Base-by-base conservation (phyloP, 257 asterid genomes). In the Paulownia fortunei region DNA sequence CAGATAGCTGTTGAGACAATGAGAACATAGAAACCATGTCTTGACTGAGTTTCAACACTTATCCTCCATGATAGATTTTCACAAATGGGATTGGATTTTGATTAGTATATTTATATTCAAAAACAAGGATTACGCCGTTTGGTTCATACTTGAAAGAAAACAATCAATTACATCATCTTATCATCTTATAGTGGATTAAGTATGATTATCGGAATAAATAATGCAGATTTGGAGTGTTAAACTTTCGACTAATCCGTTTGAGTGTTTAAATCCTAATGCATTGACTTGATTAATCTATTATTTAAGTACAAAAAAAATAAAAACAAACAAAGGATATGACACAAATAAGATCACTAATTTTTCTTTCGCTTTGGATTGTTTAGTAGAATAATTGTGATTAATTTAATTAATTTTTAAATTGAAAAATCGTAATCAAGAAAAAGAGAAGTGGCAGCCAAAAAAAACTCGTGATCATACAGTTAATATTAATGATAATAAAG, bases 121-220 rank as follows among this genome's bases (percentile, higher is more conserved):
- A 30, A 30, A 8, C 32, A 21, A 30, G 26, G 49, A 47, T 32
- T 70, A 49, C 5, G 18, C 69, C 8, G 10, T 10, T 41, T 58
- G 32, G 69, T 73, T 73, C 47, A 74, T 46, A 46, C 49, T 37
- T 41, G 21, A 51, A 52, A 79, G 30, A 26, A 62, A 54, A 8
- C 37, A 16, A 3, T 41, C 42, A 4, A 60, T 67, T 51, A n/a
- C 80, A 80, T 68, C 80, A 39, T n/a, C n/a, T n/a, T n/a, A n/a
- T 24, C 2, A 52, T 78, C 41, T n/a, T 8, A 36, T 32, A 65
- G 76, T 15, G 60, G 62, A 62, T 72, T 27, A 37, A 67, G 73
- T 37, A 72, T 10, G 12, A 55, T 76, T 54, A 26, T 60, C 12
- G 2, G 11, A 46, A 27, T 10, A 19, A 69, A 27, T 18, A 62